These are phyloP conservation scores for Geosmithia putterillii DNA, from an alignment of 2,329 filamentous ascomycete species.

Conservation along the genomic window DNA sequence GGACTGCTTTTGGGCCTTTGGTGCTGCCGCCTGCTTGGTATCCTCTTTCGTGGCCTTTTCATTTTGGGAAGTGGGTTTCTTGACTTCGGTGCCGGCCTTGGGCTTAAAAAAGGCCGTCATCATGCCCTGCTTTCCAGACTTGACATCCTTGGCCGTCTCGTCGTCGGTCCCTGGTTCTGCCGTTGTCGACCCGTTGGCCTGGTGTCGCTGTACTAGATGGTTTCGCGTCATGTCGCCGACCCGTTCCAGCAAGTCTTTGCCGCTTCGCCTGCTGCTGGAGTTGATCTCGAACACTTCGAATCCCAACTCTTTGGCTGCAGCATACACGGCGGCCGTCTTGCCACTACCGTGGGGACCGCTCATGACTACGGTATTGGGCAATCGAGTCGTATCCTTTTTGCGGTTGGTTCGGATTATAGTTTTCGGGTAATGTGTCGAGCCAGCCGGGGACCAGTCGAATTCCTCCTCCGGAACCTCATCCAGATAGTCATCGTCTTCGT, in stretches of 20 bases:
- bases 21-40: constrained; percentile 8
- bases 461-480: constrained; percentile 55
- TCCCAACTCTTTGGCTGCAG: constrained; percentile 78
- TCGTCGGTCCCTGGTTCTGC: constrained; percentile 14
- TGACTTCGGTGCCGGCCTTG: constrained; percentile 21
- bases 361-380: constrained; percentile 70
- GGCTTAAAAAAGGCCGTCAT: constrained; percentile 73
- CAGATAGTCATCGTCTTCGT: constrained; percentile 50
- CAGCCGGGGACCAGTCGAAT: constrained; percentile 27
- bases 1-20: constrained; percentile 71
- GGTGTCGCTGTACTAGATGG: constrained; percentile 60
- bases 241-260: constrained; percentile 79
- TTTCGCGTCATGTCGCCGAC: constrained; percentile 97
- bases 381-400: constrained; percentile 32
- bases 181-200: constrained; percentile 10
- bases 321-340: constrained; percentile 87
- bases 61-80: constrained; percentile 8
- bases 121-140: constrained; percentile 61
- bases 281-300: constrained; percentile 97
- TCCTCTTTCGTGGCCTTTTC: constrained; percentile 12
- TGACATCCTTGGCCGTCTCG: constrained; percentile 35
- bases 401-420: constrained; percentile 38
- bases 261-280: constrained; percentile 67
- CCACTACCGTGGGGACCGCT: constrained; percentile 85
- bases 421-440: constrained; percentile 28